Percentiles rank a stretch among this genome's conserved stretches.
These are phyloP conservation scores for Mrakia frigida DNA, from an alignment of 768 basidiomycete genomes.

Conservation along the genomic window DNA sequence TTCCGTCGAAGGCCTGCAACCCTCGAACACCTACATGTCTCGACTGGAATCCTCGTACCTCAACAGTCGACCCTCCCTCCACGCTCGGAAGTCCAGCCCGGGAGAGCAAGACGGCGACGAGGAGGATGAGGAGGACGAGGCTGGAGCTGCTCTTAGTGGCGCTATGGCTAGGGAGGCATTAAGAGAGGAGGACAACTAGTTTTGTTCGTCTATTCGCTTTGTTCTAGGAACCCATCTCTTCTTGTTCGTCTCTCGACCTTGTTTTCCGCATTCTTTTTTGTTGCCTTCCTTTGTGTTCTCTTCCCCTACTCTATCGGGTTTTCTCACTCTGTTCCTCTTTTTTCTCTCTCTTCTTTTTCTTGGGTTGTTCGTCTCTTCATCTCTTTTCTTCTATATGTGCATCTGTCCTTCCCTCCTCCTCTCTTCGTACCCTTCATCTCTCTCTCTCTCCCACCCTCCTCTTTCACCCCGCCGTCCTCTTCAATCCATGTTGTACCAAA, in stretches of 20 bases:
- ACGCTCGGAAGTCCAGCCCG: not conserved
- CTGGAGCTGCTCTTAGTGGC: not conserved
- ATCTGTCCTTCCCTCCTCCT: too few species aligned
- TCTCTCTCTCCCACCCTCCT: not conserved
- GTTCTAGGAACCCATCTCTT: too few species aligned
- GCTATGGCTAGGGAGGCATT: slow-evolving; percentile 12
- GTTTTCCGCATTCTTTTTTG: not conserved
- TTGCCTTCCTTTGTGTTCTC: not conserved
- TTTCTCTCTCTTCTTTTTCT: not conserved
- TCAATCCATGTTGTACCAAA: not conserved
- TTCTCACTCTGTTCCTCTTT: not conserved
- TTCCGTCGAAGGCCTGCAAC: not conserved
- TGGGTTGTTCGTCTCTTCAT: not conserved
- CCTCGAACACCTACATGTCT: not conserved
- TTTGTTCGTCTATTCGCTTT: not conserved
- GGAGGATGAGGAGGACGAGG: slow-evolving; percentile 5
- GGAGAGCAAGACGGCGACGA: not conserved
- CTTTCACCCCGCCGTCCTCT: not conserved
- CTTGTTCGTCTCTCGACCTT: not conserved
- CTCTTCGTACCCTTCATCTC: too few species aligned
- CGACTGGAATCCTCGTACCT: not conserved
- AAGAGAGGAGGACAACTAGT: not conserved
- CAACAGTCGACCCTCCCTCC: not conserved
- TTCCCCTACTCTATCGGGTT: too few species aligned
- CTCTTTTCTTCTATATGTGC: too few species aligned